These are phyloP conservation scores for Paragyromitra xinjiangensis DNA, from an alignment of 495 filamentous ascomycete genomes.

Conservation along the genomic window DNA sequence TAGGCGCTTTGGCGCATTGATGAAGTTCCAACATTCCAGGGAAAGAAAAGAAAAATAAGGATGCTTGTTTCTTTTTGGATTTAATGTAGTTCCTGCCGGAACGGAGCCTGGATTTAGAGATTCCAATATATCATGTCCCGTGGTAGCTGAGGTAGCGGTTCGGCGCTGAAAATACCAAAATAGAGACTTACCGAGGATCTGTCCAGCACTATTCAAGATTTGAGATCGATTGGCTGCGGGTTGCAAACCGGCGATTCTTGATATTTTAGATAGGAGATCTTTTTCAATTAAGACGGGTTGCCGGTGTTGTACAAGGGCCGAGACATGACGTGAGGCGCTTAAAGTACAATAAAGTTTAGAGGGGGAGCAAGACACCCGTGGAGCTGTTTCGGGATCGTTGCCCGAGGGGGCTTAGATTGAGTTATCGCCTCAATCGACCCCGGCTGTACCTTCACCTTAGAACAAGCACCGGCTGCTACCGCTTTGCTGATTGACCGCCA, in stretches of 20 bases:
- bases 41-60: background rate
- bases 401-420: slow-evolving; percentile 28
- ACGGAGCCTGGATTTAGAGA: slow-evolving; percentile 13
- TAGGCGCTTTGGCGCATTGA: background rate
- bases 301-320: slow-evolving; percentile 14
- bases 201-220: slow-evolving; percentile 12
- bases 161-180: slow-evolving; percentile 19
- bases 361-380: background rate
- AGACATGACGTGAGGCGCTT: background rate
- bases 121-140: background rate
- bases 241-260: background rate
- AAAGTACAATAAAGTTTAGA: slow-evolving; percentile 23
- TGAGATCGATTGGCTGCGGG: slow-evolving; percentile 9
- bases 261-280: slow-evolving; percentile 20
- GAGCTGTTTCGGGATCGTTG: slow-evolving; percentile 23
- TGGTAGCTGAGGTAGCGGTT: background rate
- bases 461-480: background rate
- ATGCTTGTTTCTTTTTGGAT: background rate
- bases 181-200: slow-evolving; percentile 20
- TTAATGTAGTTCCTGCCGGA: slow-evolving; percentile 7
- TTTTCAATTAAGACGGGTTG: slow-evolving; percentile 31
- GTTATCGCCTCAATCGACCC: slow-evolving; percentile 11
- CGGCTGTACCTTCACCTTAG: slow-evolving; percentile 31
- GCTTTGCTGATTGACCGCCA: slow-evolving; percentile 5
- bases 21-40: background rate